A percentile compares a stretch with the other conserved stretches of the same genome.
Evolutionary conservation across 768 basidiomycete genomes (phyloP).

Genomic region (Russula compacta): DNA sequence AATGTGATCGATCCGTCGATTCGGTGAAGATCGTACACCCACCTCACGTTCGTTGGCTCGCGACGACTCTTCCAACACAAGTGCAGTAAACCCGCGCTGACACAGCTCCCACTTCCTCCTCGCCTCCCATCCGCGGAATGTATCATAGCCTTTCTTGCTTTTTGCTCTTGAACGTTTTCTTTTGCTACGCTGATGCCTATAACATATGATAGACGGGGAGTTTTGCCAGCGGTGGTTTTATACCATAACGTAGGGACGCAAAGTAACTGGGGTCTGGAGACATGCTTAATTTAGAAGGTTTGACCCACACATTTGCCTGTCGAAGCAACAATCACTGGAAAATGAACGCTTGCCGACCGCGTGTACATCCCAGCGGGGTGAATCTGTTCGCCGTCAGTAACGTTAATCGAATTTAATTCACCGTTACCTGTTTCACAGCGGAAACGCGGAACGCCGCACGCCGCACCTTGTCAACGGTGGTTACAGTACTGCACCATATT

Average conservation of each 20-base stretch:
- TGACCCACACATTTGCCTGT: not conserved
- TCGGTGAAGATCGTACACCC: not conserved
- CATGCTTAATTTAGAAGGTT: constrained; percentile 18
- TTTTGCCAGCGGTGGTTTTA: constrained; percentile 2
- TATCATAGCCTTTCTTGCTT: constrained; percentile 4
- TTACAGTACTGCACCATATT: not conserved
- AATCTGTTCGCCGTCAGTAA: not conserved
- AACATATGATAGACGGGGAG: constrained; percentile 15
- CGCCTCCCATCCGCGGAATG: constrained; percentile 3
- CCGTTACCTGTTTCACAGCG: not conserved
- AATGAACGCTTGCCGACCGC: constrained; percentile 1
- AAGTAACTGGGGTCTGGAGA: constrained; percentile 9
- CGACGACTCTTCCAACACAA: not conserved
- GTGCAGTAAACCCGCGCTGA: too few species aligned
- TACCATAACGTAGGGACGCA: constrained; percentile 12
- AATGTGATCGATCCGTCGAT: constrained; percentile 7
- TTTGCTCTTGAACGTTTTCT: not conserved
- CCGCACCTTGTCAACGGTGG: too few species aligned
- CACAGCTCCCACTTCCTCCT: not conserved
- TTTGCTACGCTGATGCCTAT: constrained; percentile 10
- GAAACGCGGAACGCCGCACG: not conserved
- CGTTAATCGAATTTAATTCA: constrained; percentile 5
- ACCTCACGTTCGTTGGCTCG: not conserved
- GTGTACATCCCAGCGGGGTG: not conserved
- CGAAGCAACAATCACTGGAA: not conserved